These are phyloP conservation scores for Microthlaspi erraticum DNA, from an alignment of 345 rosid genomes.

Conservation along the genomic window DNA sequence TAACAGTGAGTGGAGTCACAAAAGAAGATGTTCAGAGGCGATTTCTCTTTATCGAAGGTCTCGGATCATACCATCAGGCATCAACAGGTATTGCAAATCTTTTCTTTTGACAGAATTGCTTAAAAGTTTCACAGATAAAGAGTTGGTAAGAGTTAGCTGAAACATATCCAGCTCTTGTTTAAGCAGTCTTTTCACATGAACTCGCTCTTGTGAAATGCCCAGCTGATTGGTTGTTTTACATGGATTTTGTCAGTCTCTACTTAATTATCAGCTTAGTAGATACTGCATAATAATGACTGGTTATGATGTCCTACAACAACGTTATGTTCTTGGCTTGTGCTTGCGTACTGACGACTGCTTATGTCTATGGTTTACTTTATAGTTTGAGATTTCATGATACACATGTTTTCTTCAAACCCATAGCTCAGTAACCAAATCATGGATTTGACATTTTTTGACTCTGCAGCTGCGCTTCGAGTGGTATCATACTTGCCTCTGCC, in stretches of 20 bases:
- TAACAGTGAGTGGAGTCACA: constrained; percentile 71
- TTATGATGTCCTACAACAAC: background rate
- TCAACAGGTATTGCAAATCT: constrained; percentile 71
- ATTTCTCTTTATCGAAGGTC: constrained; percentile 88
- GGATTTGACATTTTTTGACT: constrained; percentile 6
- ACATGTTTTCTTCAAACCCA: background rate
- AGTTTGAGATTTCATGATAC: constrained; percentile 1
- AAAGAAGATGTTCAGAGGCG: constrained; percentile 75
- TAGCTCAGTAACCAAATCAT: background rate
- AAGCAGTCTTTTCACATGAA: too few relatives aligned
- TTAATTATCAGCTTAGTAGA: background rate
- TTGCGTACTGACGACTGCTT: constrained; percentile 3
- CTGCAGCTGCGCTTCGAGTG: constrained; percentile 84
- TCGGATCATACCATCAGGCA: constrained; percentile 71
- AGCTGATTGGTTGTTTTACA: background rate
- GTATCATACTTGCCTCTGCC: constrained; percentile 78
- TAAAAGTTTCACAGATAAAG: background rate
- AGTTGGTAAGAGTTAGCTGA: constrained; percentile 3
- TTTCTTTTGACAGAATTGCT: constrained; percentile 2
- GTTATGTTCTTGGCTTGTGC: background rate
- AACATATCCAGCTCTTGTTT: too few relatives aligned
- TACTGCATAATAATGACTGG: constrained; percentile 7
- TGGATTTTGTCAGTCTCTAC: background rate
- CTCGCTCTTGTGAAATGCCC: too few relatives aligned
- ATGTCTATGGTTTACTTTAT: background rate